Conservation (phyloP, 1,284 basidiomycete species). For the Melampsora americana region DNA sequence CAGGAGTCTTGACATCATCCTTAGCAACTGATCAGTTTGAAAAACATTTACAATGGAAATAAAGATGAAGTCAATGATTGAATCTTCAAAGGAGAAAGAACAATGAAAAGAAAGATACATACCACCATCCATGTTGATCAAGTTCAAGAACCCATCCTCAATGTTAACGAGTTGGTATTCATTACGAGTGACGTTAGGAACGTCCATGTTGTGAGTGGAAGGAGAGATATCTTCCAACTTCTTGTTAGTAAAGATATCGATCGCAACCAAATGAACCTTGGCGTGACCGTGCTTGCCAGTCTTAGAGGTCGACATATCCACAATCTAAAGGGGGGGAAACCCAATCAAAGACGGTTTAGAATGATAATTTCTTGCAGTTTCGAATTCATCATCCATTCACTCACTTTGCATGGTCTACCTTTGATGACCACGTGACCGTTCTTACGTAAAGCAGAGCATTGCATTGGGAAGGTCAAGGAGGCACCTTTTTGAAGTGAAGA, state of each 20-base stretch:
- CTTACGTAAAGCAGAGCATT: conserved; percentile 92
- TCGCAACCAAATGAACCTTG: conserved; percentile 95
- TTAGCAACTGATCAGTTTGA: conserved; percentile 61
- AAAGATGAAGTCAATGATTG: not conserved
- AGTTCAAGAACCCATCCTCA: conserved; percentile 74
- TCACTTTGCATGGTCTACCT: conserved; percentile 85
- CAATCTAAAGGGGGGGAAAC: conserved; percentile 62
- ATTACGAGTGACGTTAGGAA: conserved; percentile 83
- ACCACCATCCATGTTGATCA: conserved; percentile 78
- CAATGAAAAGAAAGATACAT: too few species aligned
- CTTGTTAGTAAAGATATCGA: conserved; percentile 60
- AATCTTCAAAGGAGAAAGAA: too few species aligned
- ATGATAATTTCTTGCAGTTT: too few species aligned
- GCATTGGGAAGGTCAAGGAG: conserved; percentile 60
- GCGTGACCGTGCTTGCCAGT: conserved; percentile 97
- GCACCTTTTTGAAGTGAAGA: conserved; percentile 5
- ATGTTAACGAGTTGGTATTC: conserved; percentile 83
- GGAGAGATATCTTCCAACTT: conserved; percentile 85
- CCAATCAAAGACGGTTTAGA: too few species aligned
- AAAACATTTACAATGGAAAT: not conserved
- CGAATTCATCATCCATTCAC: conserved; percentile 35
- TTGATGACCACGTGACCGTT: conserved; percentile 97
- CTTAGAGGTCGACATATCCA: conserved; percentile 97
- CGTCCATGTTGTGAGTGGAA: conserved; percentile 98
- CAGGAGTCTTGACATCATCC: conserved; percentile 93